Evolutionary conservation across 2,329 filamentous ascomycete species (phyloP).

Genomic region (Paecilomyces niveus): DNA sequence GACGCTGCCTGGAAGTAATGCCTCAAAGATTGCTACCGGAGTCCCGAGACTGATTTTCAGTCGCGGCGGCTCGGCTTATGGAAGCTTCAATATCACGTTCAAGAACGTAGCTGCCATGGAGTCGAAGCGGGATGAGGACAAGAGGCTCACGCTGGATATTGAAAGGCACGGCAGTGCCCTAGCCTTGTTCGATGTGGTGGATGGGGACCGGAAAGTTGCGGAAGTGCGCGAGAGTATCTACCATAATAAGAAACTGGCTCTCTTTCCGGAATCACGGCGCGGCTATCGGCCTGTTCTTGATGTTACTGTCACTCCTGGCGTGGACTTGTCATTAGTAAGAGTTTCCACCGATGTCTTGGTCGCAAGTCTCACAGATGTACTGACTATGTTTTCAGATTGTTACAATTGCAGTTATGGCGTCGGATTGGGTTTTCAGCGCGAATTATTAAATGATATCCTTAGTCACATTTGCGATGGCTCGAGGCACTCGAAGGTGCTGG

Average conservation of each 20-base stretch:
- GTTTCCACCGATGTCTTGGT: background rate
- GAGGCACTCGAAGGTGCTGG: background rate
- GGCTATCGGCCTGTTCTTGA: slow-evolving; percentile 6
- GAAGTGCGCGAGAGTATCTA: slow-evolving; percentile 14
- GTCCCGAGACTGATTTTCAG: slow-evolving; percentile 2
- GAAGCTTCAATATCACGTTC: slow-evolving; percentile 14
- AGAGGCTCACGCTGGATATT: slow-evolving; percentile 7
- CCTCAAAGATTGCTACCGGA: slow-evolving; percentile 8
- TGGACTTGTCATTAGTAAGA: slow-evolving; percentile 6
- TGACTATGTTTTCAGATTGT: background rate
- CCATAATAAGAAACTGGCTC: slow-evolving; percentile 14
- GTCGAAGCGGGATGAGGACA: background rate
- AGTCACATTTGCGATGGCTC: background rate
- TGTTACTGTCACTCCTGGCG: slow-evolving; percentile 3
- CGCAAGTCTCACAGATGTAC: background rate
- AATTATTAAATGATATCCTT: background rate
- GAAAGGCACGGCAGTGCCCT: slow-evolving; percentile 9
- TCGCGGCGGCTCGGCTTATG: background rate
- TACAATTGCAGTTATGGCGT: background rate
- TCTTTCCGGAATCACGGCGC: slow-evolving; percentile 5
- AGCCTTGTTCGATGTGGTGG: slow-evolving; percentile 13
- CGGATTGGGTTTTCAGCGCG: background rate
- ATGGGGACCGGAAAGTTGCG: slow-evolving; percentile 14
- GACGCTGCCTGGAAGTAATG: slow-evolving; percentile 15
- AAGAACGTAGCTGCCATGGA: slow-evolving; percentile 15